A percentile compares a stretch with the other conserved stretches of the same genome.
Evolutionary conservation across 2,329 filamentous ascomycete species (phyloP).

Genomic region (Penicillium sp.): DNA sequence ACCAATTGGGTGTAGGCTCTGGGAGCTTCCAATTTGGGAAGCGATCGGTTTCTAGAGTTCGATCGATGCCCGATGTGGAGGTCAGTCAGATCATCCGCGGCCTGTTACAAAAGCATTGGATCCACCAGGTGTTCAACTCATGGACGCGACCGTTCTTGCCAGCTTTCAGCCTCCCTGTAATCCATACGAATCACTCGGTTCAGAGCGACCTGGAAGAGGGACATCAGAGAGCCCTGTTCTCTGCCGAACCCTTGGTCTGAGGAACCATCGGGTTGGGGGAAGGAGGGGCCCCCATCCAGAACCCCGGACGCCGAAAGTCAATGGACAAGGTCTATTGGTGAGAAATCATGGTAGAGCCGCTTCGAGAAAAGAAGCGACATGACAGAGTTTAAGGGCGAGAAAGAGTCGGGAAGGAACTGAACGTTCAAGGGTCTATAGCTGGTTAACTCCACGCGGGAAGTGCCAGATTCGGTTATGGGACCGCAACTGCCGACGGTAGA

Average conservation of each 20-base stretch:
- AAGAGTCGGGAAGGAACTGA: constrained; percentile 6
- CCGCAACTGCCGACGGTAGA: background rate
- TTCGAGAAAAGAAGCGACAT: background rate
- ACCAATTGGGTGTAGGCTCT: constrained; percentile 1
- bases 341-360: background rate
- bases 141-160: constrained; percentile 1
- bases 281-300: background rate
- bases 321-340: background rate
- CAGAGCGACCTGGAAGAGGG: constrained; percentile 15
- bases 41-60: constrained; percentile 14
- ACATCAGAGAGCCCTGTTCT: background rate
- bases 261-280: background rate
- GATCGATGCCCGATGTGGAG: constrained; percentile 17
- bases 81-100: constrained; percentile 14
- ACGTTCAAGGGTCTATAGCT: background rate
- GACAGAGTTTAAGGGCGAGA: constrained; percentile 10
- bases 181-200: background rate
- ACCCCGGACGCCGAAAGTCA: constrained; percentile 1
- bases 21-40: constrained; percentile 12
- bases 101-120: constrained; percentile 15
- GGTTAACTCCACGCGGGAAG: background rate
- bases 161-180: background rate
- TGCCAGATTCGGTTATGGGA: background rate
- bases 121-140: constrained; percentile 8
- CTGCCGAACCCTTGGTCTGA: background rate